Evolutionary conservation across 2,329 filamentous ascomycete species (phyloP).

Genomic region (Clonostachys rosea): DNA sequence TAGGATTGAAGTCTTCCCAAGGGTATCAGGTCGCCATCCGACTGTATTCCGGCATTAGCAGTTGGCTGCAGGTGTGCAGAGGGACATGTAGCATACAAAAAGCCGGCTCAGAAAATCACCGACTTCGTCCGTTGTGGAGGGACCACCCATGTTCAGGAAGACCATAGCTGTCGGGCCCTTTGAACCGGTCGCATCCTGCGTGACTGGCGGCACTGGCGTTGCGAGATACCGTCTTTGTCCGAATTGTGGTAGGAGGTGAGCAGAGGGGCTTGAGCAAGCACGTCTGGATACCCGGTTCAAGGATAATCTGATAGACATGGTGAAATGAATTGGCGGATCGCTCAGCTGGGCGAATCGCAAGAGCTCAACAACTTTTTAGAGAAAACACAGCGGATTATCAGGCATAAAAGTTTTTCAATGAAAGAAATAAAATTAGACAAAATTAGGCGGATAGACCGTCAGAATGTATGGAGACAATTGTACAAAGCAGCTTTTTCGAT

Average conservation of each 20-base stretch:
- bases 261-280: constrained; percentile 14
- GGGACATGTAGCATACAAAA: constrained; percentile 60
- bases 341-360: too few relatives aligned
- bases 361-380: too few relatives aligned
- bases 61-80: not conserved
- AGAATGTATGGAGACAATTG: too few relatives aligned
- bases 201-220: constrained; percentile 64
- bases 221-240: constrained; percentile 22
- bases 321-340: not conserved
- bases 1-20: constrained; percentile 88
- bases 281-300: constrained; percentile 16
- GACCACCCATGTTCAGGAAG: constrained; percentile 98
- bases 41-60: constrained; percentile 38
- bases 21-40: constrained; percentile 93
- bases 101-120: constrained; percentile 84
- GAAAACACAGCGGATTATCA: too few relatives aligned
- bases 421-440: too few relatives aligned
- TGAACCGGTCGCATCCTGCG: constrained; percentile 65
- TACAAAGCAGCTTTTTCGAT: too few relatives aligned
- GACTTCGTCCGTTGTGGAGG: constrained; percentile 83
- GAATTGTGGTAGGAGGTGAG: constrained; percentile 13
- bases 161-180: constrained; percentile 95
- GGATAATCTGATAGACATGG: constrained; percentile 24
- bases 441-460: too few relatives aligned
- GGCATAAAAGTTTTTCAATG: too few relatives aligned